phyloP scores from a whole-genome alignment of 306 rosid species.

The Vigna nakashimae region DNA sequence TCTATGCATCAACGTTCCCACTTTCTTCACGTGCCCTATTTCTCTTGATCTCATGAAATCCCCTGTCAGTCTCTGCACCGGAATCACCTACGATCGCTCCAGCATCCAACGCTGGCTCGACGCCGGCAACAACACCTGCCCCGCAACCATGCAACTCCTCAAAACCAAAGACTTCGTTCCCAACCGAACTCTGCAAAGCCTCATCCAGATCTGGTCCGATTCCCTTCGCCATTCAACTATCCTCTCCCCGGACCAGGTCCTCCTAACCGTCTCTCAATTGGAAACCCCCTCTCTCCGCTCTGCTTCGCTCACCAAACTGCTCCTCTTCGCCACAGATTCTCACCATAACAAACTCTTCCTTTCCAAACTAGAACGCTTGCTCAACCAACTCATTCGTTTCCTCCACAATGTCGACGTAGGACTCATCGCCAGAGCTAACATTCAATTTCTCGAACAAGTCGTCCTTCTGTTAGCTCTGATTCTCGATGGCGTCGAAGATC shows the following conservation, averaged over 20 bases:
- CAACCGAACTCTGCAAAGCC: slow-evolving; percentile 78
- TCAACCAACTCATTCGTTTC: slow-evolving; percentile 47
- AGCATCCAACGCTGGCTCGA: slow-evolving; percentile 96
- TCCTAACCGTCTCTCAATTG: slow-evolving; percentile 41
- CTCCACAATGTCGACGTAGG: slow-evolving; percentile 63
- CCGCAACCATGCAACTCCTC: slow-evolving; percentile 95
- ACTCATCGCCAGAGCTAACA: background rate
- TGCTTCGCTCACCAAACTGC: slow-evolving; percentile 44
- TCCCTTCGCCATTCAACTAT: slow-evolving; percentile 46
- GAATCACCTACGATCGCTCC: slow-evolving; percentile 88
- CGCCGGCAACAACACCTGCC: slow-evolving; percentile 90
- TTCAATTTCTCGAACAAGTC: slow-evolving; percentile 52
- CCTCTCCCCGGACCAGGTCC: slow-evolving; percentile 45
- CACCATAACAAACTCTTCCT: slow-evolving; percentile 63
- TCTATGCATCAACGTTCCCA: slow-evolving; percentile 68
- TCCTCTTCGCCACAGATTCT: slow-evolving; percentile 59
- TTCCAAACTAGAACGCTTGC: slow-evolving; percentile 50
- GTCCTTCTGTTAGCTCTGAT: slow-evolving; percentile 50
- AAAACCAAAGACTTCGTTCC: slow-evolving; percentile 78
- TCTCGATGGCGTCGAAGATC: slow-evolving; percentile 47
- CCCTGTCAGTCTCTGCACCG: slow-evolving; percentile 90
- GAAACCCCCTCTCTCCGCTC: background rate
- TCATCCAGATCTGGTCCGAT: slow-evolving; percentile 92
- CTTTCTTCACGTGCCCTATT: slow-evolving; percentile 78
- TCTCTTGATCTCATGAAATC: slow-evolving; percentile 84